A percentile compares a stretch with the other conserved stretches of the same genome.
phyloP scores from a whole-genome alignment of 306 rosid species.

The Rubus parviflorus region DNA sequence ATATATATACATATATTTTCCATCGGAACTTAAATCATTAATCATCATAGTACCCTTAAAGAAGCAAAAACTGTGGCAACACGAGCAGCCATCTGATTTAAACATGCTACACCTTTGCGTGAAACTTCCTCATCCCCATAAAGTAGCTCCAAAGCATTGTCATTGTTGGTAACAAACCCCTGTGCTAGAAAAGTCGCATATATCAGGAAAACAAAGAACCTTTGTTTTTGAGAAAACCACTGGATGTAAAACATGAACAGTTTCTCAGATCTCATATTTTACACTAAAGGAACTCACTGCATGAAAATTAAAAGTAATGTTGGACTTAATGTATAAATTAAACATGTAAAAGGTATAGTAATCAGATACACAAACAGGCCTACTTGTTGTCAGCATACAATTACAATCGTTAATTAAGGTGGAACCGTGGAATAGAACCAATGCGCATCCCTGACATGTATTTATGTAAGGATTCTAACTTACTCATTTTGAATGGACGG shows the following conservation, averaged over 20 bases:
- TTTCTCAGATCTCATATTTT: not conserved
- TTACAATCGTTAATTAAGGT: no score
- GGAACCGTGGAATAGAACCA: no score
- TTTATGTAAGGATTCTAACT: no score
- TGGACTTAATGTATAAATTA: no score
- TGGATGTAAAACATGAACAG: not conserved
- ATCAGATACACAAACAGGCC: no score
- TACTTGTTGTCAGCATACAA: no score
- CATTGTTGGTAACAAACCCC: constrained; percentile 90
- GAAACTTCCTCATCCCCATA: constrained; percentile 76
- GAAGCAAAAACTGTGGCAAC: constrained; percentile 96
- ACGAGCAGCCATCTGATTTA: constrained; percentile 75
- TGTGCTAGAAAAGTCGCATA: constrained; percentile 35
- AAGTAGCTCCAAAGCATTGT: constrained; percentile 79
- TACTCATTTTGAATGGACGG: no score
- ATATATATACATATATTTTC: not conserved
- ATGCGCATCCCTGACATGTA: no score
- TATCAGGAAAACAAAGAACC: constrained; percentile 16
- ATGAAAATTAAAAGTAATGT: no score
- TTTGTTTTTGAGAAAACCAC: not conserved
- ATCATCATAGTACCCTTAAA: constrained; percentile 53
- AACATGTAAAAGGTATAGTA: no score
- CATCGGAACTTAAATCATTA: constrained; percentile 19
- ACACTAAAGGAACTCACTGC: no score
- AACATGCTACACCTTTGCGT: constrained; percentile 59